phyloP scores from a whole-genome alignment of 2,329 filamentous ascomycete species.

The Xylariales sp. region DNA sequence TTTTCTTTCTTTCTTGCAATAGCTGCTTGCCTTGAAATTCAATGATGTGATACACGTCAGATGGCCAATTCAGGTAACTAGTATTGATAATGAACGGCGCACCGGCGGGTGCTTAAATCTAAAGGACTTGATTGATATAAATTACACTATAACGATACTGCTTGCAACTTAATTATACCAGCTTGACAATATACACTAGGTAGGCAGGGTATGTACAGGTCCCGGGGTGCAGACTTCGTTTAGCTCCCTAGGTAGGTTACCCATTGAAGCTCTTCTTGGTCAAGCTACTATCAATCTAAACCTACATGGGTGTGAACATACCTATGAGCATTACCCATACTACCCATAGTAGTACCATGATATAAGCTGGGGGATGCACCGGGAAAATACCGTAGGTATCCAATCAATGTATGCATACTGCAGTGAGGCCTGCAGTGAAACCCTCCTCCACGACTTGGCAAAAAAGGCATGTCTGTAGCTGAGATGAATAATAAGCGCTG shows the following conservation, averaged over 20 bases:
- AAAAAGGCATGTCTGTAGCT: background rate
- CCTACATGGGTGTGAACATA: constrained; percentile 20
- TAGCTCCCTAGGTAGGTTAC: background rate
- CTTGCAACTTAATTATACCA: too few species aligned
- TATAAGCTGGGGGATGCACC: constrained; percentile 7
- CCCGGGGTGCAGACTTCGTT: constrained; percentile 18
- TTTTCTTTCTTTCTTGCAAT: background rate
- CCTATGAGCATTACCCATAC: too few species aligned
- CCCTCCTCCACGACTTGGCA: background rate
- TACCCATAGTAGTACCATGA: too few species aligned
- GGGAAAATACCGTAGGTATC: constrained; percentile 5
- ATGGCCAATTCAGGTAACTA: background rate
- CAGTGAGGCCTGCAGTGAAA: constrained; percentile 13
- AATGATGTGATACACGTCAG: background rate
- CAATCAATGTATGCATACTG: constrained; percentile 24
- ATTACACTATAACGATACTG: too few species aligned
- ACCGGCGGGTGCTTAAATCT: too few species aligned
- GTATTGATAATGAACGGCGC: too few species aligned
- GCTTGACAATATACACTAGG: background rate
- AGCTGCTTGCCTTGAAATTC: background rate
- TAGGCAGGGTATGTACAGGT: background rate
- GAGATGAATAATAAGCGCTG: constrained; percentile 30
- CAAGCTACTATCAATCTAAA: constrained; percentile 5
- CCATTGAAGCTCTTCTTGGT: background rate
- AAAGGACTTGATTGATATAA: too few species aligned